Evolutionary conservation across 2,329 filamentous ascomycete genomes (phyloP), one percentile per base, ranked within the genome.

Genomic region (Paecilomyces sp.): DNA sequence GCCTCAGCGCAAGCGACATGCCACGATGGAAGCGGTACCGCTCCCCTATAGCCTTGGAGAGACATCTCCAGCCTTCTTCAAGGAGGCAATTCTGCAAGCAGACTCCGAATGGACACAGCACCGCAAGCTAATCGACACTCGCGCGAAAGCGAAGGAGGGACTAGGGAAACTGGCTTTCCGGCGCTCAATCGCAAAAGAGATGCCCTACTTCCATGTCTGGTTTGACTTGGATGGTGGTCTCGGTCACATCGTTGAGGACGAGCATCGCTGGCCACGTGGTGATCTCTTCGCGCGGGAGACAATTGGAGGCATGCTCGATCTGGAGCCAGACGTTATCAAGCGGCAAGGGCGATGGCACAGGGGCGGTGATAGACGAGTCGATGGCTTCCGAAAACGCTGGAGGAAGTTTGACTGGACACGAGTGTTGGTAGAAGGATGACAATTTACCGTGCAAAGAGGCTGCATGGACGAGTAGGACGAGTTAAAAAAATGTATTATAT

Each of bases 131-230:
- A 96, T 99, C 63, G 92, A 97, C 74, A 99, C 94, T 0, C 75
- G 85, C 8, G 72, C 74, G 33, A 79, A 79, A 63, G 83, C 80
- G 13, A 79, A 77, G 61, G 72, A 82, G 62, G 90, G 89, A 0
- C 74, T 91, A 62, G 94, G 93, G 0, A 89, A 89, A 69, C 75
- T 83, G 57, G 92, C 94, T 1, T 99, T 99, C 73, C 83, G 93
- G 0, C 83, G 87, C 59, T 88, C 84, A 22, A 80, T 99, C 62
- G 91, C 90, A 12, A 96, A 95, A 77, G 93, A 99, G 79, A 93
- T 95, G 90, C 93, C 95, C 0, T 99, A 99, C 74, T 99, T 99
- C 69, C 94, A 99, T 73, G 93, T 88, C 22, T 99, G 93, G 92
- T 97, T 97, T 72, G 85, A 86, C 57, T 79, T 99, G 0, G 92